A percentile compares a stretch with the other conserved stretches of the same genome.
Evolutionary conservation across 345 rosid species (phyloP).

Genomic region (Reutealis trisperma): DNA sequence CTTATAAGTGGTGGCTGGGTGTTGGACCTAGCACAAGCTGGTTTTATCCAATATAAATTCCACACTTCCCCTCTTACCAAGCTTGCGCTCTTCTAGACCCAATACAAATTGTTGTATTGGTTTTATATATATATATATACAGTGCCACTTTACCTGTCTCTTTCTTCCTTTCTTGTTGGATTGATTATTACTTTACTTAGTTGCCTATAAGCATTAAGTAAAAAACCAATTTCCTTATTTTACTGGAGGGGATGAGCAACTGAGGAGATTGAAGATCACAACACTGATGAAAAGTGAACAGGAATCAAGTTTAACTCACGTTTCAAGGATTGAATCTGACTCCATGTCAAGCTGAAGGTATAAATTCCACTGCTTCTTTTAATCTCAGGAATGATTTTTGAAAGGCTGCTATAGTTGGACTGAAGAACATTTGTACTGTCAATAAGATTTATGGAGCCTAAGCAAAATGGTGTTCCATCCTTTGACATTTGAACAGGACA

Average conservation of each 20-base stretch:
- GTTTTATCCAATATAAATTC: too few species aligned
- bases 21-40: too few species aligned
- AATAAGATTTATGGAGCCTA: slow-evolving; percentile 59
- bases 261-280: neutral
- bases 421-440: slow-evolving; percentile 44
- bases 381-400: slow-evolving; percentile 47
- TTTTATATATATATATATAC: too few species aligned
- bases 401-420: slow-evolving; percentile 42
- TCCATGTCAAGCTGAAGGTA: slow-evolving; percentile 71
- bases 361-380: slow-evolving; percentile 39
- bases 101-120: too few species aligned
- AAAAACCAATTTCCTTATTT: neutral
- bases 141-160: neutral
- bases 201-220: neutral
- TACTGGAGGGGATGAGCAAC: neutral
- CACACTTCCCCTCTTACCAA: too few species aligned
- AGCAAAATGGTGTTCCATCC: slow-evolving; percentile 73
- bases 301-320: slow-evolving; percentile 53
- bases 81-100: too few species aligned
- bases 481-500: slow-evolving; percentile 86
- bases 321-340: slow-evolving; percentile 54
- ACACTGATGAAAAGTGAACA: slow-evolving; percentile 8
- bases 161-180: neutral
- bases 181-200: neutral
- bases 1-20: too few species aligned